Conservation (phyloP, 768 basidiomycete species). For the Hydnomerulius pinastri region DNA sequence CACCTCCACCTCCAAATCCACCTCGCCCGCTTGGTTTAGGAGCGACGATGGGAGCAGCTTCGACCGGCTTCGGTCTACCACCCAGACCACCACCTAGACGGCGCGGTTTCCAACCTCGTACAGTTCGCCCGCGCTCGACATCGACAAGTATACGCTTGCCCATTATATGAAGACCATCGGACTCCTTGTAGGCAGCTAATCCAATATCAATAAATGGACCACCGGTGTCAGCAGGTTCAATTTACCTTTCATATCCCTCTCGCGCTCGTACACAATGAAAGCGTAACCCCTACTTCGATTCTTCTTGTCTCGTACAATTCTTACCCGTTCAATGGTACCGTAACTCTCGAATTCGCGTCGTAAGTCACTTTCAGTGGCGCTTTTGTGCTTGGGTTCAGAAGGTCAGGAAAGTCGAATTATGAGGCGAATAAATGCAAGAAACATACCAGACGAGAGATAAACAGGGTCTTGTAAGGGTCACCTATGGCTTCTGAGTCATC, state of each 20-base stretch:
- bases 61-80: constrained; percentile 88
- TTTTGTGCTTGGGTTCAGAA: constrained; percentile 69
- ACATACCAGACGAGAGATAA: constrained; percentile 87
- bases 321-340: constrained; percentile 91
- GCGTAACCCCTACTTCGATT: constrained; percentile 89
- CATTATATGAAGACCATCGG: constrained; percentile 94
- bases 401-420: constrained; percentile 12
- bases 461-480: constrained; percentile 98
- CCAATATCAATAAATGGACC: constrained; percentile 20
- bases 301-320: constrained; percentile 91
- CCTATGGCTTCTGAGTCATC: constrained; percentile 91
- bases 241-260: constrained; percentile 98
- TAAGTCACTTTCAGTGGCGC: constrained; percentile 87
- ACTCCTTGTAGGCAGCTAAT: constrained; percentile 95
- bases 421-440: background rate
- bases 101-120: constrained; percentile 97
- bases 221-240: constrained; percentile 7
- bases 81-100: constrained; percentile 98
- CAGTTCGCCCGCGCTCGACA: constrained; percentile 96
- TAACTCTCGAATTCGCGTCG: constrained; percentile 95
- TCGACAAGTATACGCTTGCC: constrained; percentile 96
- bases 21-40: constrained; percentile 35
- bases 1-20: constrained; percentile 48
- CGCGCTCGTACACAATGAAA: constrained; percentile 96
- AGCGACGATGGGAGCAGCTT: constrained; percentile 36